Evolutionary conservation across 1,139 yeast species (phyloP).

Genomic region (Pichia sp.): DNA sequence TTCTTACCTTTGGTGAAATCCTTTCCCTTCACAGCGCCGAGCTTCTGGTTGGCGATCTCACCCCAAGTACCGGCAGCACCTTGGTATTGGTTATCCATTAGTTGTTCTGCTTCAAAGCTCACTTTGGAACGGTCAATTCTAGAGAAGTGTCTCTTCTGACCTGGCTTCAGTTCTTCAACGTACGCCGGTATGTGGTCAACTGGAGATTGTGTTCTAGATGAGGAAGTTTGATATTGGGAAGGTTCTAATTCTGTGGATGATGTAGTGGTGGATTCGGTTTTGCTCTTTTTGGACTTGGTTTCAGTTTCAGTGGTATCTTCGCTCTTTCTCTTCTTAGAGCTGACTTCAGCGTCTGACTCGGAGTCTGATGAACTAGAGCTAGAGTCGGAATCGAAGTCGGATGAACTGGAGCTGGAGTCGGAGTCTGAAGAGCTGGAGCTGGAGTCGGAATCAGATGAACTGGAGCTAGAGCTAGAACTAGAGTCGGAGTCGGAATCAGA

Average conservation of each 20-base stretch:
- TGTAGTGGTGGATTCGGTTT: too few relatives aligned
- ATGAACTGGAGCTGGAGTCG: slow-evolving; percentile 22
- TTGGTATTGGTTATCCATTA: slow-evolving; percentile 87
- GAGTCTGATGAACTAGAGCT: slow-evolving; percentile 2
- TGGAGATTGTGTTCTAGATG: slow-evolving; percentile 21
- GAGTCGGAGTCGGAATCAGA: slow-evolving; percentile 6
- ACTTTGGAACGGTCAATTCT: slow-evolving; percentile 78
- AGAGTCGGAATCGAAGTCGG: slow-evolving; percentile 12
- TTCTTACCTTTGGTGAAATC: slow-evolving; percentile 96
- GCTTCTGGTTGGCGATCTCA: slow-evolving; percentile 80
- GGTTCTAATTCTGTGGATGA: neutral
- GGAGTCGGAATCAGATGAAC: neutral
- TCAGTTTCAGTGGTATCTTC: slow-evolving; percentile 9
- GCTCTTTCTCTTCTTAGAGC: slow-evolving; percentile 18
- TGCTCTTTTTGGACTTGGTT: slow-evolving; percentile 16
- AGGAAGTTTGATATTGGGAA: neutral
- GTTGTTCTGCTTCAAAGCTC: slow-evolving; percentile 54
- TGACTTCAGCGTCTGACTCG: neutral
- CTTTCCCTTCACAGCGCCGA: slow-evolving; percentile 84
- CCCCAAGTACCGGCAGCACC: slow-evolving; percentile 99
- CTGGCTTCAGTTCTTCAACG: slow-evolving; percentile 43
- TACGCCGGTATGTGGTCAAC: slow-evolving; percentile 34
- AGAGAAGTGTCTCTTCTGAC: slow-evolving; percentile 87
- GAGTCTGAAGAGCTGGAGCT: slow-evolving; percentile 16
- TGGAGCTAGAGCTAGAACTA: neutral